Evolutionary conservation across 1,284 basidiomycete species (phyloP), one percentile per base, ranked within the genome.

Genomic region (Papiliotrema fonsecae): DNA sequence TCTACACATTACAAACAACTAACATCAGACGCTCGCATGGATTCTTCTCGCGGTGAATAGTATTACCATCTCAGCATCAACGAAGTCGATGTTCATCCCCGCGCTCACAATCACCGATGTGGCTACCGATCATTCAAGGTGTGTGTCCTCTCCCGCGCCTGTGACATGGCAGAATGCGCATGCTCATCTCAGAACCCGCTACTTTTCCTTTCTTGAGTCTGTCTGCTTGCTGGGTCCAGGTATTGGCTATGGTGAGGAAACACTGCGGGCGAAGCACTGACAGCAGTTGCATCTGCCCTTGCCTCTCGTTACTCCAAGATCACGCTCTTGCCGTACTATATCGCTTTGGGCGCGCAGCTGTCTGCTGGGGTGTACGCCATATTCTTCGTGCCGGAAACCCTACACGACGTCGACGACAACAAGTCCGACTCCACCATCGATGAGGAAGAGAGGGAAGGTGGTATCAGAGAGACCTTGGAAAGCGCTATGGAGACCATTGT

Each of bases 51-150:
- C 51, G 4, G 21, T 54, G 30, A 59, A 54, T 31, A 62, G 64
- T 4, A 52, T 64, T 14, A 60, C 62, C 49, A 54, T 66, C 31
- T 57, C 64, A 6, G 64, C 62, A 21, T 60, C 57, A 2, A 64
- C 64, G 2, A 66, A 66, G 45, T 52, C 62, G n/a, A 50, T 62
- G 14, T 66, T 66, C 48, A 49, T 62, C 1, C 64, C 64, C 2
- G 53, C 57, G 11, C 57, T 66, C 3, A 56, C 54, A 26, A 57
- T 66, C 13, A 50, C 64, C 5, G 64, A 66, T 41, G 51, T 66
- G 1, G 60, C 64, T 6, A 43, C 43, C 10, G 56, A 61, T 6
- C 49, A 58, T 7, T 48, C 57, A 27, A 48, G 60, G 60, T 60
- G 26, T 30, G 54, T 50, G 4, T 22, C n/a, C 14, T n/a, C 16